Evolutionary conservation across 345 rosid species (phyloP).

Genomic region (Linum lewisii): DNA sequence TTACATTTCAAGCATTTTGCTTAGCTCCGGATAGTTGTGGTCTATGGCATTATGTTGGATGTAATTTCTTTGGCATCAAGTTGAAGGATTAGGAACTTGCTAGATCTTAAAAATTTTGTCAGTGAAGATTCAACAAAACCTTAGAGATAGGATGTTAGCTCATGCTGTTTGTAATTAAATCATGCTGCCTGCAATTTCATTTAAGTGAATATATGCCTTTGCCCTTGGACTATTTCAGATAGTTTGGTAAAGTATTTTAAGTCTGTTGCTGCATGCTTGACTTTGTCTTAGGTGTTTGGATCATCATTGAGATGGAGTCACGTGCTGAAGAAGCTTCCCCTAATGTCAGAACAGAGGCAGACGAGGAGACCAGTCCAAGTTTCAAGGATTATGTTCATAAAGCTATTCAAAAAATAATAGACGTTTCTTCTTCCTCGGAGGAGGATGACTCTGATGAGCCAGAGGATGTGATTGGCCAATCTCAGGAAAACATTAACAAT

Average conservation of each 20-base stretch:
- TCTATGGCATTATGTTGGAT: neutral
- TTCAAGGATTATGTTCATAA: slow-evolving; percentile 17
- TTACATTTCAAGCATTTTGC: neutral
- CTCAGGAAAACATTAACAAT: slow-evolving; percentile 31
- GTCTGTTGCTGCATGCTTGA: neutral
- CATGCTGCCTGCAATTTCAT: neutral
- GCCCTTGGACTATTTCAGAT: neutral
- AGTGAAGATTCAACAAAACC: neutral
- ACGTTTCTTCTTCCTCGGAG: slow-evolving; percentile 25
- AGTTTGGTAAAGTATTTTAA: neutral
- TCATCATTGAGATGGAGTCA: slow-evolving; percentile 34
- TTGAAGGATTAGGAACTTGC: neutral
- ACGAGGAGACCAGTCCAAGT: slow-evolving; percentile 20
- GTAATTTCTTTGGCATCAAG: neutral
- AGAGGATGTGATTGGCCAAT: slow-evolving; percentile 17
- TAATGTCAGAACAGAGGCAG: slow-evolving; percentile 31
- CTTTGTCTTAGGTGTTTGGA: slow-evolving; percentile 10
- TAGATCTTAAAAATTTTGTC: neutral
- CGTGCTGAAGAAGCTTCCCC: slow-evolving; percentile 22
- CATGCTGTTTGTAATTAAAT: neutral
- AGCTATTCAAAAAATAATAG: slow-evolving; percentile 17
- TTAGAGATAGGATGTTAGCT: neutral
- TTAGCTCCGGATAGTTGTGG: neutral
- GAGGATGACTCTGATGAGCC: slow-evolving; percentile 27
- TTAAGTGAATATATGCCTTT: too few relatives aligned